Conservation (phyloP, 2,329 filamentous ascomycete genomes). For the Dothideomycetes sp. region DNA sequence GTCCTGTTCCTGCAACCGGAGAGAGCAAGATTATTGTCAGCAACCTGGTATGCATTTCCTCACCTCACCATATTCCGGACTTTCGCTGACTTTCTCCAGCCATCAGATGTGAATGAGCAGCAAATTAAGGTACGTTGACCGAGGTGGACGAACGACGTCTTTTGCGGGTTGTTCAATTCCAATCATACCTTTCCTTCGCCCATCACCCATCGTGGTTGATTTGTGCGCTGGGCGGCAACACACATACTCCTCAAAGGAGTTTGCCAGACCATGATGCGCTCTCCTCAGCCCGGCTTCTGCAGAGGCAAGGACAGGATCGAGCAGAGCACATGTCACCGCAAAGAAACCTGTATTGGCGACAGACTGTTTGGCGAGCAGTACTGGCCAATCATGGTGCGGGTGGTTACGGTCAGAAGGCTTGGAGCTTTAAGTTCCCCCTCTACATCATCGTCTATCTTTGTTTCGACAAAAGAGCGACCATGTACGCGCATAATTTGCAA, state of each 20-base stretch:
- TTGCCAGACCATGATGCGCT: constrained; percentile 8
- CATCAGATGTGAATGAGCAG: constrained; percentile 88
- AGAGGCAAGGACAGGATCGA: constrained; percentile 39
- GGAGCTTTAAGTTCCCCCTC: too few relatives aligned
- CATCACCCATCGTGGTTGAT: constrained; percentile 2
- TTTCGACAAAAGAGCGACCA: background rate
- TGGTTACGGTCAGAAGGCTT: constrained; percentile 18
- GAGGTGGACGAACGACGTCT: constrained; percentile 40
- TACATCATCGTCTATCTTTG: background rate
- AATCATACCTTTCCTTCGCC: constrained; percentile 6
- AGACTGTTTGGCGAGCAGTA: constrained; percentile 12
- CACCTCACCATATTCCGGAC: constrained; percentile 8
- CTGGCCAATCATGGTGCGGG: constrained; percentile 21
- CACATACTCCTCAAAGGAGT: background rate
- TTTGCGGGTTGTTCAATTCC: constrained; percentile 17
- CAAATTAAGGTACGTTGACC: constrained; percentile 99
- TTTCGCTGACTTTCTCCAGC: constrained; percentile 51
- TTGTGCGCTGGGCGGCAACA: background rate
- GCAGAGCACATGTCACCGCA: constrained; percentile 37
- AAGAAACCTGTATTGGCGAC: constrained; percentile 8
- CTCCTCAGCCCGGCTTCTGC: constrained; percentile 13
- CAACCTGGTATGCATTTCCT: constrained; percentile 67
- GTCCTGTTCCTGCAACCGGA: constrained; percentile 52
- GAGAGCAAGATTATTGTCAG: constrained; percentile 98
- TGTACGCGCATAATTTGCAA: background rate